Evolutionary conservation across 1,284 basidiomycete genomes (phyloP).

Genomic region (Pholiota adiposa): DNA sequence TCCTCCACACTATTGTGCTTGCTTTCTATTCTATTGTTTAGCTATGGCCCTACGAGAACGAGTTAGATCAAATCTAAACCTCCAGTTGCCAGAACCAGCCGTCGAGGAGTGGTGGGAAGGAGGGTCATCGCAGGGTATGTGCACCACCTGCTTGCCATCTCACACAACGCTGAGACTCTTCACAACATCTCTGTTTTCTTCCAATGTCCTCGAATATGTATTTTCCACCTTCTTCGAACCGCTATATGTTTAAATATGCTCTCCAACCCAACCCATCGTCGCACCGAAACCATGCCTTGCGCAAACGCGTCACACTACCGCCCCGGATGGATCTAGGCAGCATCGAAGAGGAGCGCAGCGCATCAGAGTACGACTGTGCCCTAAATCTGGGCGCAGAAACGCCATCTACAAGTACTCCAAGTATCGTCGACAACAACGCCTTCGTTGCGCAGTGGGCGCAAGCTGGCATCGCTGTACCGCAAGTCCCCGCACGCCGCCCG

Average conservation of each 20-base stretch:
- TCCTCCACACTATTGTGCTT: background rate
- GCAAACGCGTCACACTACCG: constrained; percentile 15
- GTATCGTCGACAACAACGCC: constrained; percentile 19
- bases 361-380: constrained; percentile 25
- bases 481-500: constrained; percentile 13
- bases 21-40: constrained; percentile 4
- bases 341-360: constrained; percentile 28
- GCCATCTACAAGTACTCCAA: constrained; percentile 21
- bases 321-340: constrained; percentile 24
- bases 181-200: background rate
- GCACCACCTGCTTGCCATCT: background rate
- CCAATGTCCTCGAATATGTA: background rate
- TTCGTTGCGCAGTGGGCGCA: constrained; percentile 26
- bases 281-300: constrained; percentile 5
- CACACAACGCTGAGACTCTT: constrained; percentile 5
- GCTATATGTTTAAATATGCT: background rate
- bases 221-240: background rate
- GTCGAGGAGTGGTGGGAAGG: constrained; percentile 26
- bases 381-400: constrained; percentile 33
- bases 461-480: constrained; percentile 20
- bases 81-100: constrained; percentile 11
- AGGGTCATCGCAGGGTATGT: constrained; percentile 22
- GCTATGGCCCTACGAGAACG: constrained; percentile 21
- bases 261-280: background rate
- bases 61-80: constrained; percentile 18